A percentile compares a stretch with the other conserved stretches of the same genome.
Conservation (phyloP, 2,329 filamentous ascomycete genomes). For the Hypomyces rosellus region DNA sequence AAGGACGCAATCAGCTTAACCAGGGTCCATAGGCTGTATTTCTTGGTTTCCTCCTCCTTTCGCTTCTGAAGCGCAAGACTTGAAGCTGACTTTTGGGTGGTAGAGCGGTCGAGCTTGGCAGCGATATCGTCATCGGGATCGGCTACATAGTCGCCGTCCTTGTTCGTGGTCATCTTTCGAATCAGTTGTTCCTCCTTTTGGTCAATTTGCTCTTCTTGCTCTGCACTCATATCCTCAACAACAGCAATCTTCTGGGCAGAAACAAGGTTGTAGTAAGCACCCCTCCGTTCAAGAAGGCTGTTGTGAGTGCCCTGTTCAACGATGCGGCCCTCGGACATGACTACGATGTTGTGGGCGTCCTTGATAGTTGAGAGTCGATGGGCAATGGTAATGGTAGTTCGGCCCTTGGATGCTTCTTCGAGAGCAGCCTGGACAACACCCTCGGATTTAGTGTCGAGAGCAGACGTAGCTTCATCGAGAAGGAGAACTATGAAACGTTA, state of each 20-base stretch:
- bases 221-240: constrained; percentile 46
- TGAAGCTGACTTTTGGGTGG: constrained; percentile 57
- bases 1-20: constrained; percentile 76
- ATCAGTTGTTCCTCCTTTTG: constrained; percentile 46
- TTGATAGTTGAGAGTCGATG: constrained; percentile 93
- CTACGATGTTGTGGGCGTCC: constrained; percentile 91
- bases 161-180: constrained; percentile 36
- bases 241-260: constrained; percentile 77
- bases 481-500: constrained; percentile 56
- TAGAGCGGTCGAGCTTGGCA: constrained; percentile 50
- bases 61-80: constrained; percentile 60
- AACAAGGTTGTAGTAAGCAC: constrained; percentile 79
- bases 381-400: constrained; percentile 94
- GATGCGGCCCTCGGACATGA: constrained; percentile 77
- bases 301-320: constrained; percentile 89
- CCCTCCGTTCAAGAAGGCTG: constrained; percentile 61
- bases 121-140: constrained; percentile 60
- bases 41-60: constrained; percentile 40
- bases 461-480: constrained; percentile 90
- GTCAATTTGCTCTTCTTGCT: constrained; percentile 46
- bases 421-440: constrained; percentile 90
- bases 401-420: constrained; percentile 74
- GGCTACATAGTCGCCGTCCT: constrained; percentile 35
- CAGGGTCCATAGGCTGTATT: constrained; percentile 68
- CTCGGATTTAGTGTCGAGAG: constrained; percentile 90